Evolutionary conservation across 2,329 filamentous ascomycete species (phyloP).

Genomic region (Elsinoe arachidis): DNA sequence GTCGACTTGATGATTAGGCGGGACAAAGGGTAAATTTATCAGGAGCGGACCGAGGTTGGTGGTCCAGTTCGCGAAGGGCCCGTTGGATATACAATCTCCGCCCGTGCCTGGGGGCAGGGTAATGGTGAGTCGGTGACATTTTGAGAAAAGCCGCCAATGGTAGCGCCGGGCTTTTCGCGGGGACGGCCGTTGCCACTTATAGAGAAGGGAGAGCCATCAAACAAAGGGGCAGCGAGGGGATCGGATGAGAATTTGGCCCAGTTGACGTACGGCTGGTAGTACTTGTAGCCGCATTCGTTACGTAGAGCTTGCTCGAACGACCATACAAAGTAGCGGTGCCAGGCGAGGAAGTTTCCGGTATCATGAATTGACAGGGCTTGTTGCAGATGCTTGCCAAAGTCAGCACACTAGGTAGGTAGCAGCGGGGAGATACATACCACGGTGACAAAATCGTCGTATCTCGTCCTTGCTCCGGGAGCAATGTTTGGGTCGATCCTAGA

Average conservation of each 20-base stretch:
- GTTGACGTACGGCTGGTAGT: slow-evolving; percentile 42
- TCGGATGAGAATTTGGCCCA: slow-evolving; percentile 40
- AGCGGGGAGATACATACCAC: background rate
- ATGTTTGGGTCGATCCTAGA: slow-evolving; percentile 16
- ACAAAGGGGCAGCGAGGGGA: slow-evolving; percentile 38
- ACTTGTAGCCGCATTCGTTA: slow-evolving; percentile 33
- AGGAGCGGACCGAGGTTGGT: slow-evolving; percentile 16
- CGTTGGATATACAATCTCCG: slow-evolving; percentile 44
- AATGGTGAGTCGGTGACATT: slow-evolving; percentile 24
- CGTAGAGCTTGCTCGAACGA: slow-evolving; percentile 31
- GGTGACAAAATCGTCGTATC: slow-evolving; percentile 18
- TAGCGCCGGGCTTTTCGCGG: slow-evolving; percentile 10
- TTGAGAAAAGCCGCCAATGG: background rate
- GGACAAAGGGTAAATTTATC: slow-evolving; percentile 10
- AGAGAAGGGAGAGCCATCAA: slow-evolving; percentile 44
- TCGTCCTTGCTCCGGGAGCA: slow-evolving; percentile 14
- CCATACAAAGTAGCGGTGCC: slow-evolving; percentile 34
- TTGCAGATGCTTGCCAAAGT: slow-evolving; percentile 13
- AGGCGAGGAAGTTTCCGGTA: slow-evolving; percentile 28
- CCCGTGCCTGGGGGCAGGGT: slow-evolving; percentile 37
- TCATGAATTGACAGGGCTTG: slow-evolving; percentile 15
- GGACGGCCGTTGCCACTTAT: slow-evolving; percentile 17
- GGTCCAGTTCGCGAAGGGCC: slow-evolving; percentile 33
- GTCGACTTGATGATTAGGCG: slow-evolving; percentile 5
- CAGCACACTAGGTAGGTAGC: background rate